Conservation (phyloP, 2,329 filamentous ascomycete species). For the Verruconis gallopava region DNA sequence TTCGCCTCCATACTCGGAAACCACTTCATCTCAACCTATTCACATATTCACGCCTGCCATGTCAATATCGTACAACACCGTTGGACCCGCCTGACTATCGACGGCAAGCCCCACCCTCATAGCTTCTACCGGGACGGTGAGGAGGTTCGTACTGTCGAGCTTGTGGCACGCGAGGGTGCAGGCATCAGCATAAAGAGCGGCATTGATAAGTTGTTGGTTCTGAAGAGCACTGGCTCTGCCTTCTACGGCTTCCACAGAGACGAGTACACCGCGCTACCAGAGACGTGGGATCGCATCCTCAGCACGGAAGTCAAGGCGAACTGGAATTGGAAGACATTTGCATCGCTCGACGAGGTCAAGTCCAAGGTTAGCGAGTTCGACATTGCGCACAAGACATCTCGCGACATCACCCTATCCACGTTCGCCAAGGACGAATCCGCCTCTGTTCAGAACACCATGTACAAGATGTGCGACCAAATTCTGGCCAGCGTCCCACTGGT, state of each 20-base stretch:
- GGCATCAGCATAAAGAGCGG: conserved; percentile 66
- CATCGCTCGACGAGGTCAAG: conserved; percentile 53
- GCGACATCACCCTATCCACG: conserved; percentile 74
- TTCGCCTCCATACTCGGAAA: conserved; percentile 73
- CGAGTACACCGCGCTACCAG: conserved; percentile 80
- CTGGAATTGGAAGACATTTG: conserved; percentile 75
- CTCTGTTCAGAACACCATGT: conserved; percentile 96
- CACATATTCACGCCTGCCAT: conserved; percentile 76
- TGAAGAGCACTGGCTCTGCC: conserved; percentile 92
- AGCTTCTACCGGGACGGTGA: conserved; percentile 83
- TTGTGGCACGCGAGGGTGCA: conserved; percentile 42
- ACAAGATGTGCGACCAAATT: conserved; percentile 91
- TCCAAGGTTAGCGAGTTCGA: conserved; percentile 57
- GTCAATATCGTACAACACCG: conserved; percentile 72
- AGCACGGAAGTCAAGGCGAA: conserved; percentile 80
- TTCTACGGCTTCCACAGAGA: conserved; percentile 92
- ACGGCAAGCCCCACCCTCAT: conserved; percentile 86
- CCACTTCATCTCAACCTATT: conserved; percentile 81
- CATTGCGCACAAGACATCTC: conserved; percentile 61
- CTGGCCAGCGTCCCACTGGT: conserved; percentile 61
- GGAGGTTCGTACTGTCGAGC: conserved; percentile 76
- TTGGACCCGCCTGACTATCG: conserved; percentile 80
- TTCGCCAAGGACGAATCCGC: conserved; percentile 87
- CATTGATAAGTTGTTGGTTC: conserved; percentile 70
- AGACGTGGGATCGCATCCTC: conserved; percentile 90